Percentiles rank a stretch among this genome's conserved stretches.
Conservation (phyloP, 1,284 basidiomycete genomes). For the Calocybe gambosa region DNA sequence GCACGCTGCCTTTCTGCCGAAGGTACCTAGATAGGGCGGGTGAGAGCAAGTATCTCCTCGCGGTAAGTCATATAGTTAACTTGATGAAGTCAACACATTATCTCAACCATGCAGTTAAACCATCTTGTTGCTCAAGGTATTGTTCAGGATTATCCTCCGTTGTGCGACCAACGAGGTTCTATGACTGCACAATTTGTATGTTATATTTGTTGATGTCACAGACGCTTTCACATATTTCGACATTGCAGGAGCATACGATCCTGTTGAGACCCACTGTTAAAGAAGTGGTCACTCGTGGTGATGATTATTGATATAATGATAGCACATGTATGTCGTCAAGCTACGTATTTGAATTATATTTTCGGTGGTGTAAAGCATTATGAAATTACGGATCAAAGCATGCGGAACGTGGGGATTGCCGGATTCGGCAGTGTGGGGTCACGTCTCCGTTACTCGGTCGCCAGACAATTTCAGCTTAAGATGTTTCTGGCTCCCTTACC, state of each 20-base stretch:
- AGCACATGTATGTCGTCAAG: no score
- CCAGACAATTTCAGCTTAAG: not conserved
- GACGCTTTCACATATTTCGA: slow-evolving; percentile 1
- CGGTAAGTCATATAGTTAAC: slow-evolving; percentile 49
- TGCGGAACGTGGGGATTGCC: not conserved
- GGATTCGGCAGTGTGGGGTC: slow-evolving; percentile 1
- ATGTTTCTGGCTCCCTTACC: slow-evolving; percentile 13
- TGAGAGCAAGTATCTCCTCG: slow-evolving; percentile 93
- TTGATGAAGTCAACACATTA: not conserved
- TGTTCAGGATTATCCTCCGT: slow-evolving; percentile 92
- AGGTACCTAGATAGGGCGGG: slow-evolving; percentile 90
- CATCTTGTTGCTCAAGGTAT: slow-evolving; percentile 86
- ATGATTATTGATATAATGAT: slow-evolving; percentile 72
- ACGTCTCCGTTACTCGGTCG: not conserved
- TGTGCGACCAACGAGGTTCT: slow-evolving; percentile 74
- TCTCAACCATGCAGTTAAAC: slow-evolving; percentile 58
- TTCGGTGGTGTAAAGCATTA: not conserved
- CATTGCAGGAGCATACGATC: slow-evolving; percentile 83
- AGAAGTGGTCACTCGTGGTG: slow-evolving; percentile 92
- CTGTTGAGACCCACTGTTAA: slow-evolving; percentile 87
- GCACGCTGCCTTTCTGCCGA: slow-evolving; percentile 93
- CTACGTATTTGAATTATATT: no score
- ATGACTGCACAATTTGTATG: slow-evolving; percentile 94
- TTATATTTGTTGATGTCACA: slow-evolving; percentile 13
- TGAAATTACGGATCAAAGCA: not conserved